phyloP scores from a whole-genome alignment of 2,329 filamentous ascomycete genomes.

The Sclerotinia minor region DNA sequence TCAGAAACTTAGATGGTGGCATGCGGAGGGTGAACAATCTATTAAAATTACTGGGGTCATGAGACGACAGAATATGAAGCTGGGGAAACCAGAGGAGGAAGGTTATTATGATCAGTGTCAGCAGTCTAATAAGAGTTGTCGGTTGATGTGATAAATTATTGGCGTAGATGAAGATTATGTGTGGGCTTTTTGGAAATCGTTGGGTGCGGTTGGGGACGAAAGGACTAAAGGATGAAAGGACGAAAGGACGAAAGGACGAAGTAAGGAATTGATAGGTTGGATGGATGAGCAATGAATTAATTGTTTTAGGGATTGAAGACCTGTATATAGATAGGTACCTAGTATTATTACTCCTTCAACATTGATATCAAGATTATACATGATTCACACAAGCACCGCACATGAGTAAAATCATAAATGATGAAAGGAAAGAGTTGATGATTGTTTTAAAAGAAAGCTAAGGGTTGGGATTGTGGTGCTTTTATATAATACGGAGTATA shows the following conservation, averaged over 20 bases:
- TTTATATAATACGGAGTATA: too few species aligned
- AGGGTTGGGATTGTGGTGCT: too few species aligned
- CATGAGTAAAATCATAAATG: too few species aligned
- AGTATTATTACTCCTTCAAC: slow-evolving; percentile 3
- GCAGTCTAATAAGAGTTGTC: slow-evolving; percentile 48
- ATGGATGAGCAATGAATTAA: neutral
- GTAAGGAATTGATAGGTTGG: neutral
- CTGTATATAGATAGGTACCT: too few species aligned
- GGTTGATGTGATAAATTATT: slow-evolving; percentile 47
- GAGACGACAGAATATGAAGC: slow-evolving; percentile 58
- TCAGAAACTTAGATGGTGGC: slow-evolving; percentile 90
- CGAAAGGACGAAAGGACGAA: neutral
- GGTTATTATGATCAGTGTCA: slow-evolving; percentile 74
- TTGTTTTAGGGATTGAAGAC: neutral
- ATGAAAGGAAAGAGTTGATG: too few species aligned
- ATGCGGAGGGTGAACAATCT: slow-evolving; percentile 78
- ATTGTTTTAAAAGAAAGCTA: too few species aligned
- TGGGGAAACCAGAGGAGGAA: slow-evolving; percentile 60
- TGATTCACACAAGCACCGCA: neutral
- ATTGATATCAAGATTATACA: too few species aligned
- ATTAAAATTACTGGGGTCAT: slow-evolving; percentile 75
- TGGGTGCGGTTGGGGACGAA: neutral
- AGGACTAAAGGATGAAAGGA: neutral
- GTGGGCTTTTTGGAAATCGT: neutral
- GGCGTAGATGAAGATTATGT: neutral